A percentile compares a stretch with the other conserved stretches of the same genome.
Conservation (phyloP, 2,329 filamentous ascomycete species). For the Thermochaetoides dissita region DNA sequence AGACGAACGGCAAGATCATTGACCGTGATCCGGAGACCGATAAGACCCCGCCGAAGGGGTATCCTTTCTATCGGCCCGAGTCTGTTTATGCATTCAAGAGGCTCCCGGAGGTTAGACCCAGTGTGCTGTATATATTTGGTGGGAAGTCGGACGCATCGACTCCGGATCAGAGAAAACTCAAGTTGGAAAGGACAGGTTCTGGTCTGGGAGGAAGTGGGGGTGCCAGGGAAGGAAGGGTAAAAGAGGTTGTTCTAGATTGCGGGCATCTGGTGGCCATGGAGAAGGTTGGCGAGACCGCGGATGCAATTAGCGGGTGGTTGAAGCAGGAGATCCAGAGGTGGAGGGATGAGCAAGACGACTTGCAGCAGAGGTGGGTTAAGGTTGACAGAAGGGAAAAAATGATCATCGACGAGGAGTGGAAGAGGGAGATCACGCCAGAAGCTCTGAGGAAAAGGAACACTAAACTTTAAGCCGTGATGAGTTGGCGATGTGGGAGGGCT, state of each 20-base stretch:
- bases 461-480: too few species aligned
- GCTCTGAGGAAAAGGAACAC: background rate
- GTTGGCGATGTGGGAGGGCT: background rate
- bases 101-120: conserved; percentile 48
- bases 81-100: conserved; percentile 38
- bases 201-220: conserved; percentile 57
- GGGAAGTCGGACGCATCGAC: conserved; percentile 41
- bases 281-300: conserved; percentile 51
- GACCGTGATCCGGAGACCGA: conserved; percentile 19
- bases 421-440: conserved; percentile 8
- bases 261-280: conserved; percentile 84
- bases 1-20: conserved; percentile 24
- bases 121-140: conserved; percentile 58
- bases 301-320: conserved; percentile 43
- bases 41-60: conserved; percentile 31
- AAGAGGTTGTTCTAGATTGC: conserved; percentile 46
- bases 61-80: conserved; percentile 56
- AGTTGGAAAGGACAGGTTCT: conserved; percentile 48
- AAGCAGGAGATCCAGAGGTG: conserved; percentile 41
- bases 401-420: conserved; percentile 36
- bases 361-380: conserved; percentile 35
- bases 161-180: conserved; percentile 36
- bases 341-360: conserved; percentile 41
- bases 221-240: conserved; percentile 49
- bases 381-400: conserved; percentile 41